Base-by-base conservation (phyloP, 495 filamentous ascomycete species). In the Lasiosphaeria hispida region DNA sequence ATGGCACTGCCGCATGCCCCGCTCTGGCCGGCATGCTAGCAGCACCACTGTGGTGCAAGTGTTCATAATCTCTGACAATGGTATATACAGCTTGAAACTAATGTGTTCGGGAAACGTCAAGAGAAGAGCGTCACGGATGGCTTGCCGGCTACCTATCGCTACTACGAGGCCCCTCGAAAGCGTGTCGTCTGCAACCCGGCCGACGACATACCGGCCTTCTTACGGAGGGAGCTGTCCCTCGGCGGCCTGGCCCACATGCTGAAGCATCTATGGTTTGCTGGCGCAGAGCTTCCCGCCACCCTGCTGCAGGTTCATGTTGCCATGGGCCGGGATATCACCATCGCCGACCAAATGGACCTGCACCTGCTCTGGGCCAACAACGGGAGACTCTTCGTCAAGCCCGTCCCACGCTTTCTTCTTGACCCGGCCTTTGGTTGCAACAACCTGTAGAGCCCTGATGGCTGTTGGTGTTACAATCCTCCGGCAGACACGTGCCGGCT, bases 221-320 rank as follows among this genome's bases (percentile, higher is more conserved):
- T 61, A 35, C 9, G 10, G 53, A 57, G 30, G 3, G 47, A 61
- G 23, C 48, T 62, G 38, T 62, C 60, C 17, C 55, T 62, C 55
- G 50, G 45, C 10, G 41, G 18, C 11, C 55, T 62, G 37, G 43
- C 23, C 10, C 33, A 35, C n/a, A 30, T 62, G 44, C 43, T 49
- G 38, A 55, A 51, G 45, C 60, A 62, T 37, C 55, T 62, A 17
- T 62, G 59, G 59, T 48, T 62, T 45, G 59, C 59, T 10, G 59
- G 59, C 35, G 49, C 53, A 36, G 37, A 18, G 36, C 59, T 41
- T 37, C 59, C 59, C 10, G 54, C 59, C 48, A 37, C 18, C 13
- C 50, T 54, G 33, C 48, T 58, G 19, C 53, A 62, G 49, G 48
- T 13, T 1, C 55, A 58, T 30, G 36, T 55, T 43, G 36, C 41